These are phyloP conservation scores for Paecilomyces variotii DNA, from an alignment of 2,329 filamentous ascomycete species.

Conservation along the genomic window DNA sequence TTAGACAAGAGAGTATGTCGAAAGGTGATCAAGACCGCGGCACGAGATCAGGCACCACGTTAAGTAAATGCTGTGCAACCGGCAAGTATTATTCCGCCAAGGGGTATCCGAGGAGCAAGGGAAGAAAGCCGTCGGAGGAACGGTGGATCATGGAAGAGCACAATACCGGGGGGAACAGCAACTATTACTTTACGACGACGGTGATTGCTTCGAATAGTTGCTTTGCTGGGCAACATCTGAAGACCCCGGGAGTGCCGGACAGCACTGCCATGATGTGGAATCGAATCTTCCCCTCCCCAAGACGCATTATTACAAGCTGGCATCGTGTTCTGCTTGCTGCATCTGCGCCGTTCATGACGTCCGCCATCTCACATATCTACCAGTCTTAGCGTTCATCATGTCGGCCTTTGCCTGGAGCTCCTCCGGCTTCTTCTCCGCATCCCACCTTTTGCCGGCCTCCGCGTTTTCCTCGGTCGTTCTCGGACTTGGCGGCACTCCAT, in stretches of 20 bases:
- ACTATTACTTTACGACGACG: neutral
- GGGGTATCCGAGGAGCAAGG: neutral
- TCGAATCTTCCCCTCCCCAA: neutral
- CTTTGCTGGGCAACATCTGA: neutral
- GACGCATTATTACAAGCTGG: neutral
- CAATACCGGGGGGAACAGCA: slow-evolving; percentile 8
- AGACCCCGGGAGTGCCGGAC: neutral
- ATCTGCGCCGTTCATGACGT: neutral
- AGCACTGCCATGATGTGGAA: neutral
- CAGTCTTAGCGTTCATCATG: neutral
- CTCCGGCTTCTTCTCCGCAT: neutral
- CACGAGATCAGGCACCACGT: neutral
- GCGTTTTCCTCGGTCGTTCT: neutral
- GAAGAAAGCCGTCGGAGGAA: slow-evolving; percentile 7
- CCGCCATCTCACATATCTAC: neutral
- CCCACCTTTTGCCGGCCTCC: neutral
- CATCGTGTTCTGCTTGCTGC: neutral
- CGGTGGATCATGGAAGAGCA: slow-evolving; percentile 16
- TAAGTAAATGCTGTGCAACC: neutral
- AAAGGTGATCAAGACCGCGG: neutral
- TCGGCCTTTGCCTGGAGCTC: neutral
- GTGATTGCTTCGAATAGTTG: neutral
- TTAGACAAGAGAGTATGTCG: neutral
- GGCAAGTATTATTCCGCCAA: neutral
- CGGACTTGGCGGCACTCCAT: neutral